A percentile compares a stretch with the other conserved stretches of the same genome.
These are phyloP conservation scores for Lepiota brunneoincarnata DNA, from an alignment of 768 basidiomycete species.

Conservation along the genomic window DNA sequence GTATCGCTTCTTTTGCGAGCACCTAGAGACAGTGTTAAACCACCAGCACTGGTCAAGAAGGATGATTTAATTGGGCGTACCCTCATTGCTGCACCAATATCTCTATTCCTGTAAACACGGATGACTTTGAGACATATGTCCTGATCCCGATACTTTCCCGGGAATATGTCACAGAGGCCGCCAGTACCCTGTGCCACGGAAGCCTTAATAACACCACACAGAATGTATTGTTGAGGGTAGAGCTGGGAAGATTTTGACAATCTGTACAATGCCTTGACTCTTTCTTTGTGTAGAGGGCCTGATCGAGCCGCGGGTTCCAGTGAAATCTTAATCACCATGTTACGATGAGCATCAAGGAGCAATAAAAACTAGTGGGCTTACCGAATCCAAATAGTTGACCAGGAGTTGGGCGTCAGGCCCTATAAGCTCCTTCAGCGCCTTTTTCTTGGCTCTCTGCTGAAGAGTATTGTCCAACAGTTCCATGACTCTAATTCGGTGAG, in stretches of 20 bases:
- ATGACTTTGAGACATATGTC: neutral
- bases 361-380: neutral
- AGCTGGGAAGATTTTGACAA: neutral
- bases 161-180: neutral
- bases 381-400: neutral
- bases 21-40: neutral
- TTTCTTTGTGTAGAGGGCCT: too few species aligned
- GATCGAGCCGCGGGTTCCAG: neutral
- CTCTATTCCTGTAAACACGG: neutral
- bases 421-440: too few species aligned
- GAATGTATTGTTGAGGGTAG: neutral
- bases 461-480: too few species aligned
- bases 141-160: neutral
- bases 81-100: neutral
- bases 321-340: neutral
- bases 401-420: neutral
- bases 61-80: neutral
- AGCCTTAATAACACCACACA: neutral
- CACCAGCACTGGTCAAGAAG: neutral
- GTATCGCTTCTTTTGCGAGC: conserved; percentile 3
- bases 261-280: neutral
- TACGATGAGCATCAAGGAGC: too few species aligned
- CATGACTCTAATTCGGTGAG: too few species aligned
- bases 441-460: too few species aligned
- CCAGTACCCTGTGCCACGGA: neutral